Conservation (phyloP, 768 basidiomycete species). For the Rhizopogon vinicolor region DNA sequence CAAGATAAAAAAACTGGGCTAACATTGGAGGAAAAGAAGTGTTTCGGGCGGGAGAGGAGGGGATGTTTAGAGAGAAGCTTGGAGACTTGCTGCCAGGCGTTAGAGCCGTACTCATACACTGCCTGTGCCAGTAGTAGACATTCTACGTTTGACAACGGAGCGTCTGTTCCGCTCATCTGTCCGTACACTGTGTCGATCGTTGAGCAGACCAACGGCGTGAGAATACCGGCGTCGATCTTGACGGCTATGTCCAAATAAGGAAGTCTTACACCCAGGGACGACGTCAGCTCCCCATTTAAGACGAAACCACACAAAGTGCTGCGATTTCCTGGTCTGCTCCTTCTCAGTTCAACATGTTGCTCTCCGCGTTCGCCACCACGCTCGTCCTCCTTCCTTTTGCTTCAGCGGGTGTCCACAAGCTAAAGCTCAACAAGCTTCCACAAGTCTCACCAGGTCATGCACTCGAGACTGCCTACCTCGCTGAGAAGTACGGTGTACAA, state of each 20-base stretch:
- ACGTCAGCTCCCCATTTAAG: slow-evolving; percentile 23
- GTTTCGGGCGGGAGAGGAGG: slow-evolving; percentile 54
- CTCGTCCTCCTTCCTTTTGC: slow-evolving; percentile 43
- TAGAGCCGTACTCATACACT: slow-evolving; percentile 74
- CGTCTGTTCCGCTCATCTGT: slow-evolving; percentile 4
- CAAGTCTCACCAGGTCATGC: slow-evolving; percentile 54
- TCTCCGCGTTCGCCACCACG: slow-evolving; percentile 33
- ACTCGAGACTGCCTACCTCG: slow-evolving; percentile 79
- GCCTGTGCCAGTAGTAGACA: slow-evolving; percentile 82
- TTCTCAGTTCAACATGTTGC: slow-evolving; percentile 35
- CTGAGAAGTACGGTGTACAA: slow-evolving; percentile 82
- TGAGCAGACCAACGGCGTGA: slow-evolving; percentile 23
- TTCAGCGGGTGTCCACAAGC: slow-evolving; percentile 63
- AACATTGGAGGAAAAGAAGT: slow-evolving; percentile 69
- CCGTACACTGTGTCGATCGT: slow-evolving; percentile 2
- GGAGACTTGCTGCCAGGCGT: slow-evolving; percentile 65
- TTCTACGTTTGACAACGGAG: slow-evolving; percentile 44
- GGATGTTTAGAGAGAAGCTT: slow-evolving; percentile 68
- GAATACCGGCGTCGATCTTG: slow-evolving; percentile 18
- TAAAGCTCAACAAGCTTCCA: slow-evolving; percentile 87
- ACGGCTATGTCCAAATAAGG: slow-evolving; percentile 12
- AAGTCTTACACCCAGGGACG: neutral
- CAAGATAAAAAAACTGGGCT: slow-evolving; percentile 13
- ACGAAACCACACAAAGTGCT: neutral
- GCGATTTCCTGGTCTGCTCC: slow-evolving; percentile 7